Evolutionary conservation across 2,329 filamentous ascomycete genomes (phyloP), one percentile per base, ranked within the genome.

Genomic region (Colletotrichum orchidophilum): DNA sequence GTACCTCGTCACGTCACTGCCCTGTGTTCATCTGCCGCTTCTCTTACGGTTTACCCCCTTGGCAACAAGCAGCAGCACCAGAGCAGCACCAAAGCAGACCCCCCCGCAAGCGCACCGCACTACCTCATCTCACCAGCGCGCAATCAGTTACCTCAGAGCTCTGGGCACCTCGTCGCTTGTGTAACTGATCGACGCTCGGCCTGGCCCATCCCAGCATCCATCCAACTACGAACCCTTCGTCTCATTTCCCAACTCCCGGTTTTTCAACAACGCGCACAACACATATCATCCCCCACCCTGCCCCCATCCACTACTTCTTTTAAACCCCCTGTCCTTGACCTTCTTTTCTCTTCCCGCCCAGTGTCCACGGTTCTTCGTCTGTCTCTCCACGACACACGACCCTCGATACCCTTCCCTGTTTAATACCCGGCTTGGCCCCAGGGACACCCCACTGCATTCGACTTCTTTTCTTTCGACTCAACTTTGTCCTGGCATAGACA

Each of bases 191-290:
- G 58, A 31, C 68, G 39, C 39, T 46, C 39, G 39, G 39, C 18
- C 39, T 46, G 39, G 39, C 39, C 39, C 39, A 46, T 46, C 18
- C 42, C 27, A 21, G 8, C 42, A 42, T 52, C 52, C 33, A 42
- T 52, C 53, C 63, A 57, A 62, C 53, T 33, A 52, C 54, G 26
- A 59, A 57, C 63, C 57, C 68, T 49, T 71, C 63, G 61, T 52
- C 61, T 63, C 64, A 62, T 63, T 59, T 71, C 63, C 68, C 57
- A 71, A 33, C 68, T 67, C 64, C 68, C 63, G 68, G 63, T 71
- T 71, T 63, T 49, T 42, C 29, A 57, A 58, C 35, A 46, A 46
- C 39, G 39, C 39, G 39, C 39, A 18, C 27, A 11, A 42, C 55
- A 71, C 68, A 71, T 71, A 68, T 71, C 58, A 68, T 59, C 57